Evolutionary conservation across 805 yeast species (phyloP).

Genomic region (Torulaspora indica): DNA sequence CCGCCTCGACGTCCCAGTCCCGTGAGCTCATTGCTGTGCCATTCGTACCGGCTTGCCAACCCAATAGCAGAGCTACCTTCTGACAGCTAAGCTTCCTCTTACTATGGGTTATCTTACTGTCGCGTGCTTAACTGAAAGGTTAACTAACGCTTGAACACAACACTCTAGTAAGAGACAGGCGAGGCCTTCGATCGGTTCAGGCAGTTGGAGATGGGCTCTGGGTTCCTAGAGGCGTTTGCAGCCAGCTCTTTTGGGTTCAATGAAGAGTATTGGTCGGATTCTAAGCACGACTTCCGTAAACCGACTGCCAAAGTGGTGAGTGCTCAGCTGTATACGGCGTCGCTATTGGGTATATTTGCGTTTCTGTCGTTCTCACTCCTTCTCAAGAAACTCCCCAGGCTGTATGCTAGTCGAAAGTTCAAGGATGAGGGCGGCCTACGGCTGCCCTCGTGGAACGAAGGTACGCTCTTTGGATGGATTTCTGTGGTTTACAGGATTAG

Average conservation of each 20-base stretch:
- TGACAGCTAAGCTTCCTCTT: too few species aligned
- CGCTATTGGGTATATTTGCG: conserved; percentile 62
- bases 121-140: too few species aligned
- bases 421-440: conserved; percentile 28
- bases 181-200: conserved; percentile 1
- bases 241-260: not conserved
- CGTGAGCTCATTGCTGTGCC: too few species aligned
- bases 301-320: conserved; percentile 56
- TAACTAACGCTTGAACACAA: not conserved
- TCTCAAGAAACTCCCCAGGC: conserved; percentile 68
- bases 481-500: conserved; percentile 56
- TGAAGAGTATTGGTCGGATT: not conserved
- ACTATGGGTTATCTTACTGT: too few species aligned
- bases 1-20: too few species aligned
- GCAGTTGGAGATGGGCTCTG: not conserved
- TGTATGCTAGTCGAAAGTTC: conserved; percentile 72
- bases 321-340: conserved; percentile 71
- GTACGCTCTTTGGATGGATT: conserved; percentile 76
- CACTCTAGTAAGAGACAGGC: not conserved
- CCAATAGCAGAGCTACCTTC: too few species aligned
- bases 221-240: not conserved
- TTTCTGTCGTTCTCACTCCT: conserved; percentile 64
- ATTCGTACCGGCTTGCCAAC: too few species aligned
- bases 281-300: conserved; percentile 33
- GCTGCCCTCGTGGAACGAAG: conserved; percentile 36